phyloP scores from a whole-genome alignment of 2,329 filamentous ascomycete species.

The Meredithiella fracta region DNA sequence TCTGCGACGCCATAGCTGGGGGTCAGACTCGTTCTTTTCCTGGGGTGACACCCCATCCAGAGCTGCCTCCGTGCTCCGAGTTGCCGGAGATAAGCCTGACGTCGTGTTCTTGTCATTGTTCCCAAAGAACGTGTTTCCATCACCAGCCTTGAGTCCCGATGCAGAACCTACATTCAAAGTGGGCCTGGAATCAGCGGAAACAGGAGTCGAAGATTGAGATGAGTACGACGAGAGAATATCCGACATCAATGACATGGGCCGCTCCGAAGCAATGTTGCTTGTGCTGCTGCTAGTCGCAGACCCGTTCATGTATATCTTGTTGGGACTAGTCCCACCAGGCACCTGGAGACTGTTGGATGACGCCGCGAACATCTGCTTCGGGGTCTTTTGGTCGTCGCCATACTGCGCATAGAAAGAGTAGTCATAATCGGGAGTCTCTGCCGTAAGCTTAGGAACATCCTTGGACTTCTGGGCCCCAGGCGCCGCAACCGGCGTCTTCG shows the following conservation, averaged over 20 bases:
- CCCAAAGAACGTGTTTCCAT: neutral
- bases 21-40: conserved; percentile 1
- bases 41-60: neutral
- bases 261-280: conserved; percentile 6
- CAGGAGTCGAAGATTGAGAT: conserved; percentile 16
- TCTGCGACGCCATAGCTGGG: conserved; percentile 32
- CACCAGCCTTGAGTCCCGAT: neutral
- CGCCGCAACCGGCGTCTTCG: conserved; percentile 15
- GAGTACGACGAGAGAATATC: conserved; percentile 17
- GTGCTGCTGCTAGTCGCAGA: conserved; percentile 16
- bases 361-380: conserved; percentile 11
- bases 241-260: conserved; percentile 12
- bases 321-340: conserved; percentile 1
- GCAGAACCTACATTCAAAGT: neutral
- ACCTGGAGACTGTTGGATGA: conserved; percentile 9
- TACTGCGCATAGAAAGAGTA: conserved; percentile 11
- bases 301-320: conserved; percentile 9
- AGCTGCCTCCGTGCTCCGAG: neutral
- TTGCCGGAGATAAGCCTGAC: neutral
- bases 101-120: neutral
- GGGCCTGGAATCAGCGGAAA: conserved; percentile 3
- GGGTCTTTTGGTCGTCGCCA: conserved; percentile 9
- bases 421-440: conserved; percentile 5
- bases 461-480: conserved; percentile 10
- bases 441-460: neutral